Evolutionary conservation across 2,329 filamentous ascomycete genomes (phyloP).

Genomic region (Penicillium crustosum): DNA sequence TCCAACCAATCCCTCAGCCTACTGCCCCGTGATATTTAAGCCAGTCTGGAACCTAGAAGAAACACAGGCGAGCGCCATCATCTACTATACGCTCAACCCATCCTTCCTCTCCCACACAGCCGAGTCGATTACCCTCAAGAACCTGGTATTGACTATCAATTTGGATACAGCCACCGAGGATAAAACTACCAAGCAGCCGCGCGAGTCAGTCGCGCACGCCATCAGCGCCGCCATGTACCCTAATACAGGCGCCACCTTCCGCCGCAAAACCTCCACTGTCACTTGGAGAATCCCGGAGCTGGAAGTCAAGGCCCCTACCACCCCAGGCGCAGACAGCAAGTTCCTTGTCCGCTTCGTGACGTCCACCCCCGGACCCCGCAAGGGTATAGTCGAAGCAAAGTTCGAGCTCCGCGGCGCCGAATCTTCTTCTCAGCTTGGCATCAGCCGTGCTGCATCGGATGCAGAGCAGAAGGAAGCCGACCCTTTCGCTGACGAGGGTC

Average conservation of each 20-base stretch:
- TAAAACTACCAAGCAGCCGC: slow-evolving; percentile 47
- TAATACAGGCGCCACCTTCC: slow-evolving; percentile 46
- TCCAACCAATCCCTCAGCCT: slow-evolving; percentile 53
- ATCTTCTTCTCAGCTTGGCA: slow-evolving; percentile 64
- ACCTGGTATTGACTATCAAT: slow-evolving; percentile 69
- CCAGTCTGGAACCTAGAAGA: slow-evolving; percentile 81
- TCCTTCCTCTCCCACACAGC: slow-evolving; percentile 52
- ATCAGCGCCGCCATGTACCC: slow-evolving; percentile 48
- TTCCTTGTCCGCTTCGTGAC: slow-evolving; percentile 81
- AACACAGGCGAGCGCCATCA: slow-evolving; percentile 79
- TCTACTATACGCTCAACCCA: slow-evolving; percentile 83
- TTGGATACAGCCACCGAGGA: slow-evolving; percentile 44
- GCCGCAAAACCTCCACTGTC: slow-evolving; percentile 47
- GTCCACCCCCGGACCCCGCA: slow-evolving; percentile 66
- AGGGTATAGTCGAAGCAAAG: slow-evolving; percentile 76
- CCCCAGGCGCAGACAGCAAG: slow-evolving; percentile 58
- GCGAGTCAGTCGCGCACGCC: slow-evolving; percentile 41
- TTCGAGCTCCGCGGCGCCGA: slow-evolving; percentile 68
- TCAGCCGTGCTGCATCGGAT: slow-evolving; percentile 45
- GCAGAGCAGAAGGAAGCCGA: slow-evolving; percentile 38
- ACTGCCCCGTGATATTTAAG: slow-evolving; percentile 71
- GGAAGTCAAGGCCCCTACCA: slow-evolving; percentile 48
- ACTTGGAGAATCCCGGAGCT: slow-evolving; percentile 51
- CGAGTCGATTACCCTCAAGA: slow-evolving; percentile 62
- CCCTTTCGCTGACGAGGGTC: slow-evolving; percentile 50